A percentile compares a stretch with the other conserved stretches of the same genome.
Conservation (phyloP, 257 asterid species). For the Solanum phureja region DNA sequence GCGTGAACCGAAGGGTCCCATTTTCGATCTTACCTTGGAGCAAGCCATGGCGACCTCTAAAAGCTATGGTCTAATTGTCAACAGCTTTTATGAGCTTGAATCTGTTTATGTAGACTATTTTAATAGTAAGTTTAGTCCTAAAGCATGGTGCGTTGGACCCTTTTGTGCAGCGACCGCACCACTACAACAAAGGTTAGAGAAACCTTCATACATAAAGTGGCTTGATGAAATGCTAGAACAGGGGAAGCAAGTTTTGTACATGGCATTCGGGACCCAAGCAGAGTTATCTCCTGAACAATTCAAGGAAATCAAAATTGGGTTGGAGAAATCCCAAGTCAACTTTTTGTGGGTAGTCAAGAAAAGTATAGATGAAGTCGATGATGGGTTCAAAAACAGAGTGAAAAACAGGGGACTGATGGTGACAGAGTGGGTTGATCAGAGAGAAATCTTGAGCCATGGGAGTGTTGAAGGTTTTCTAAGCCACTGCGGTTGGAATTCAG, state of each 20-base stretch:
- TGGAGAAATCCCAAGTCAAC: neutral
- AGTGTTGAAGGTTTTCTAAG: neutral
- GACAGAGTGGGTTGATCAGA: neutral
- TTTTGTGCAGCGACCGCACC: conserved; percentile 23
- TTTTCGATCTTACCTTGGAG: conserved; percentile 22
- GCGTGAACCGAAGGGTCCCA: conserved; percentile 22
- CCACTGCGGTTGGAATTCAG: conserved; percentile 41
- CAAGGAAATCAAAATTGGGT: conserved; percentile 25
- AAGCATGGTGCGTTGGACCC: conserved; percentile 43
- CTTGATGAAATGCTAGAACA: neutral
- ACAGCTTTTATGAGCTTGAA: conserved; percentile 53
- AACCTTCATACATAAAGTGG: neutral
- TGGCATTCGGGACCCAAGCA: conserved; percentile 69
- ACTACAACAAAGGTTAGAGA: neutral
- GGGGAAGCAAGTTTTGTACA: conserved; percentile 29
- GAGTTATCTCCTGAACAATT: conserved; percentile 31
- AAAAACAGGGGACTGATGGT: conserved; percentile 39
- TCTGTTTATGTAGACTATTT: conserved; percentile 15
- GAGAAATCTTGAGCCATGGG: neutral
- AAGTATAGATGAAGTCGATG: neutral
- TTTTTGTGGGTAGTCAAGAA: neutral
- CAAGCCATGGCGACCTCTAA: neutral
- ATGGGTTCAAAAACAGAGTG: conserved; percentile 20
- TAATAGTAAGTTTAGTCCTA: neutral
- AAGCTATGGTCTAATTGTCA: conserved; percentile 41